Conservation (phyloP, 306 rosid genomes). For the Morella rubra region DNA sequence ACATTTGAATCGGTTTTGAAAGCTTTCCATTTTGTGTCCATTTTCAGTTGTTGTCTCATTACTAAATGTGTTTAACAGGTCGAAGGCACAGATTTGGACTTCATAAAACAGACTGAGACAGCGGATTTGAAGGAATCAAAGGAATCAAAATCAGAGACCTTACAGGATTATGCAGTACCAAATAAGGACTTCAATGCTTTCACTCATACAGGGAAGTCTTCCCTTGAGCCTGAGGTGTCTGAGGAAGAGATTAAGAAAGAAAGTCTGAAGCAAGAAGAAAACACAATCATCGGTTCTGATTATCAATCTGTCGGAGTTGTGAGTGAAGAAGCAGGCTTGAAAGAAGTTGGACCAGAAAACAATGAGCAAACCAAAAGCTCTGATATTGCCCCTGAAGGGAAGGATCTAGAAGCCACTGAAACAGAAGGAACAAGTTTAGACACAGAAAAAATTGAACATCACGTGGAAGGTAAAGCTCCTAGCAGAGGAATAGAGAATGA, state of each 20-base stretch:
- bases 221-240: neutral
- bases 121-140: conserved; percentile 1
- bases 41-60: neutral
- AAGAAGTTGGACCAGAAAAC: conserved; percentile 26
- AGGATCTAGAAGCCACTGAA: conserved; percentile 8
- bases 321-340: conserved; percentile 22
- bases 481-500: neutral
- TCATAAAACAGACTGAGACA: conserved; percentile 22
- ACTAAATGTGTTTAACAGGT: conserved; percentile 21
- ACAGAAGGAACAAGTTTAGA: neutral
- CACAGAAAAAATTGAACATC: neutral
- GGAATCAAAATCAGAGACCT: conserved; percentile 14
- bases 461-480: neutral
- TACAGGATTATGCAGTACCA: conserved; percentile 21
- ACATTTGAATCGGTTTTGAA: conserved; percentile 6
- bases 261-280: conserved; percentile 6
- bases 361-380: conserved; percentile 2
- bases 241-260: conserved; percentile 10
- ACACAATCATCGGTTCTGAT: conserved; percentile 7
- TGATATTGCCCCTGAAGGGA: conserved; percentile 13
- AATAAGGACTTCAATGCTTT: conserved; percentile 8
- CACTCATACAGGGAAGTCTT: conserved; percentile 12
- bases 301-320: neutral
- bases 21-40: neutral
- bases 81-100: conserved; percentile 12